Evolutionary conservation across 2,329 filamentous ascomycete species (phyloP), one percentile per base, ranked within the genome.

Genomic region (Venturia effusa): DNA sequence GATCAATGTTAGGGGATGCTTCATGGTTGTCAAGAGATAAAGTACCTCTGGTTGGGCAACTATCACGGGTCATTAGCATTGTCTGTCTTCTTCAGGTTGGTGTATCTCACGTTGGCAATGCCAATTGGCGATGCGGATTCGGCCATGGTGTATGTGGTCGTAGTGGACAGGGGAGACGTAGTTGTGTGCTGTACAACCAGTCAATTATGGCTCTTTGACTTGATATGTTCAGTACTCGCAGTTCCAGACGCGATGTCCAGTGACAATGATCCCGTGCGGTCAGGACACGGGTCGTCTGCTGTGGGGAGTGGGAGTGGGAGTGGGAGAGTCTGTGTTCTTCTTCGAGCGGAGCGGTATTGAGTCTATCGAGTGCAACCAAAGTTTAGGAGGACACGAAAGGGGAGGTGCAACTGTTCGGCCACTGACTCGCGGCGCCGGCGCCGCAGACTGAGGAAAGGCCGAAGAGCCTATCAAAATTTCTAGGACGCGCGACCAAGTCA

Each of bases 11-110:
- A 75, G 75, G 69, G 61, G 73, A 69, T 65, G 59, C 45, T 43
- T 61, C 67, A 64, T 66, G 67, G 62, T 66, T 45, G 55, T 45
- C 66, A 19, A 19, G 6, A 32, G 30, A 59, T n/a, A 71, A 75
- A 73, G 27, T 79, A 85, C 83, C 84, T 82, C 80, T 88, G 85
- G 77, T 88, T 88, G 71, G 85, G 85, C 71, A 88, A 80, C 84
- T 87, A 72, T 67, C n/a, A 67, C 59, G 68, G 24, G 64, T 61
- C 63, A 61, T 66, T 67, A 80, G 76, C 70, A 70, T 10, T 45
- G 27, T 37, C 19, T 5, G 17, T 24, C 59, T 43, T 19, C 48
- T 17, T 13, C 19, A 4, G 30, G 41, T 6, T 51, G 4, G 37
- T 64, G 62, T 59, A 62, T 83, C 84, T 76, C 77, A 87, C 84